Evolutionary conservation across 331 rosid species (phyloP), one percentile per base, ranked within the genome.

Genomic region (Prunus yedoensis): DNA sequence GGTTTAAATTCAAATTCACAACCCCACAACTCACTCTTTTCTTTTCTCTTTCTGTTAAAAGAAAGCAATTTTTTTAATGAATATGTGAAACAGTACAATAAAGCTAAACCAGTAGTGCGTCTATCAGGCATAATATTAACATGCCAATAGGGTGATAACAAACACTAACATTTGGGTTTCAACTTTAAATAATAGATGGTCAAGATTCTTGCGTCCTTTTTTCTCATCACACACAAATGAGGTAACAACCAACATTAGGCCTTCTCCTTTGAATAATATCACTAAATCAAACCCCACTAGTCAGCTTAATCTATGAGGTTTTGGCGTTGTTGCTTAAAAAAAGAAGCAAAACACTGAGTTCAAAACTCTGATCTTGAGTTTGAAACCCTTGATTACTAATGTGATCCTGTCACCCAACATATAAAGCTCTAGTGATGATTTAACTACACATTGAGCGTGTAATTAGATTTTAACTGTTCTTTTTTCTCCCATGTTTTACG

Each of bases 1-100:
- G 18, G 4, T 53, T 77, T 70, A 52, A 64, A n/a, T 54, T 76
- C 56, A 21, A 27, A 20, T 76, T 54, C 51, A 13, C 6, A 21
- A 35, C 35, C 35, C 2, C 49, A 8, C 47, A 63, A 17, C 56
- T 16, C 17, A 56, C n/a, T 13, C 1, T 58, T 20, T 25, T 46
- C 9, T 5, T 41, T 38, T 12, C 13, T n/a, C 10, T 65, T 41
- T 62, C 15, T 4, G 15, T 17, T 23, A 2, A 63, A 32, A 13
- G 17, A 32, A 12, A 17, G 47, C 5, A 16, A 63, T 30, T 63
- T 17, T 3, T 60, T 14, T 32, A 16, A 23, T 9, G 47, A 32
- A 32, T 30, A 63, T 63, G 41, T 63, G 4, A 63, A 63, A 27
- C n/a, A 60, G 32, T 23, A 25, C 41, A 60, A 25, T 14, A 2